phyloP scores from a whole-genome alignment of 2,329 filamentous ascomycete species.

The Aspergillus nomiae region DNA sequence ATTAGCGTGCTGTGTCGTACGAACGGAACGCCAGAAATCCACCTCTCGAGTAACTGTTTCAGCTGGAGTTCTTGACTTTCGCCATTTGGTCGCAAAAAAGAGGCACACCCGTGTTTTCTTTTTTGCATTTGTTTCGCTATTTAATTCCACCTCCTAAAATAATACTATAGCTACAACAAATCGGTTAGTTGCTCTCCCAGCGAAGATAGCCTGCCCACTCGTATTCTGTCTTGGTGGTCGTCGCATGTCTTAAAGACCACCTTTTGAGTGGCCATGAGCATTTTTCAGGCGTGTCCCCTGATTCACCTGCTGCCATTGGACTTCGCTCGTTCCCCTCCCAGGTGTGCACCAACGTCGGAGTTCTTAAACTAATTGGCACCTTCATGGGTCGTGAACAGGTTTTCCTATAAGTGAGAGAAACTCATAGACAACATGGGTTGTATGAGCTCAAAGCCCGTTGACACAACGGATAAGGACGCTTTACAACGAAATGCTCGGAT shows the following conservation, averaged over 20 bases:
- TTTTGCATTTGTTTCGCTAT: not conserved
- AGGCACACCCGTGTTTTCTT: slow-evolving; percentile 1
- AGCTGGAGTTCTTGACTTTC: not conserved
- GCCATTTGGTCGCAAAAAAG: not conserved
- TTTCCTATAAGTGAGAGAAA: not conserved
- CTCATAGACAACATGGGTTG: slow-evolving; percentile 44
- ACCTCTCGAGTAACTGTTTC: not conserved
- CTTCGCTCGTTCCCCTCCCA: not conserved
- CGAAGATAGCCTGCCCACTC: slow-evolving; percentile 2
- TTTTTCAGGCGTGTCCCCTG: slow-evolving; percentile 17
- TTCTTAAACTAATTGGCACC: slow-evolving; percentile 4
- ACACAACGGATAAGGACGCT: slow-evolving; percentile 44
- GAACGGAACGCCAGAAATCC: slow-evolving; percentile 1
- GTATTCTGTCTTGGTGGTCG: slow-evolving; percentile 1
- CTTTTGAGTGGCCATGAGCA: slow-evolving; percentile 12
- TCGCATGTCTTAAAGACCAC: slow-evolving; percentile 16
- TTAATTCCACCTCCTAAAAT: not conserved
- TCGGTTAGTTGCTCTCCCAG: slow-evolving; percentile 1
- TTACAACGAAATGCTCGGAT: slow-evolving; percentile 63
- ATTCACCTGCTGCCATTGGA: slow-evolving; percentile 14
- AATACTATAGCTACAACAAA: not conserved
- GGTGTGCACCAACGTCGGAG: not conserved
- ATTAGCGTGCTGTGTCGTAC: not conserved
- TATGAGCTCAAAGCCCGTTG: slow-evolving; percentile 43
- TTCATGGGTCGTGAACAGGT: not conserved